Evolutionary conservation across 2,329 filamentous ascomycete genomes (phyloP).

Genomic region (Amauroascus verrucosus): DNA sequence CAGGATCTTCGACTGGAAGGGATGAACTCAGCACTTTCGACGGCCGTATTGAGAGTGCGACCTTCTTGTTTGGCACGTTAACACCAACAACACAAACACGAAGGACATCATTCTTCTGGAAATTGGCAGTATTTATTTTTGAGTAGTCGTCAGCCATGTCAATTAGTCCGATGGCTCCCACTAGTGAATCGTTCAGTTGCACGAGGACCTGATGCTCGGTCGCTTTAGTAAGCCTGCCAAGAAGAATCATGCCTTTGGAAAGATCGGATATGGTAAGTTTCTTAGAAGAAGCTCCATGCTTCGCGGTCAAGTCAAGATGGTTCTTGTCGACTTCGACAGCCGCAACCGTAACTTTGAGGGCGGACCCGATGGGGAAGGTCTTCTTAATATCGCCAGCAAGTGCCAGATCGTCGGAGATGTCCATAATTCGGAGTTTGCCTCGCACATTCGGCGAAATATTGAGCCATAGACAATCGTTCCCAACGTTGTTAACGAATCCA

Average conservation of each 20-base stretch:
- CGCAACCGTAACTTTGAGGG: constrained; percentile 68
- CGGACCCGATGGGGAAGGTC: constrained; percentile 85
- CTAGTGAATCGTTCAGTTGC: constrained; percentile 69
- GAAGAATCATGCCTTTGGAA: constrained; percentile 68
- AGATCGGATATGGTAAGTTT: constrained; percentile 60
- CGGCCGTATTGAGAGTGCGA: constrained; percentile 70
- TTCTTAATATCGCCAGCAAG: constrained; percentile 62
- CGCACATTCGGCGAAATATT: constrained; percentile 81
- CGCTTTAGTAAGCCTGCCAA: constrained; percentile 74
- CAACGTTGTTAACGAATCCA: constrained; percentile 85
- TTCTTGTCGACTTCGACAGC: constrained; percentile 61
- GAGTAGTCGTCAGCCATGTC: constrained; percentile 82
- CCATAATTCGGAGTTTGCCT: constrained; percentile 69
- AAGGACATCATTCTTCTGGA: constrained; percentile 75
- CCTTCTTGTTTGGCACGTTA: constrained; percentile 72
- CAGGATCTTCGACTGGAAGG: constrained; percentile 66
- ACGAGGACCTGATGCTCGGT: constrained; percentile 75
- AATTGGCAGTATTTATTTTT: constrained; percentile 62
- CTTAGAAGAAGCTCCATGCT: constrained; percentile 47
- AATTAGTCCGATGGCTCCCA: constrained; percentile 68
- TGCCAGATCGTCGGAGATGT: constrained; percentile 78
- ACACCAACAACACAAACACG: constrained; percentile 76
- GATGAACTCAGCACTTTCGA: constrained; percentile 84
- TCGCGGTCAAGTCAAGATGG: constrained; percentile 73
- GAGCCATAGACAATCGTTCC: constrained; percentile 72